A percentile compares a stretch with the other conserved stretches of the same genome.
Evolutionary conservation across 176 grass and related monocot species (phyloP).

Genomic region (Carex cristatella): DNA sequence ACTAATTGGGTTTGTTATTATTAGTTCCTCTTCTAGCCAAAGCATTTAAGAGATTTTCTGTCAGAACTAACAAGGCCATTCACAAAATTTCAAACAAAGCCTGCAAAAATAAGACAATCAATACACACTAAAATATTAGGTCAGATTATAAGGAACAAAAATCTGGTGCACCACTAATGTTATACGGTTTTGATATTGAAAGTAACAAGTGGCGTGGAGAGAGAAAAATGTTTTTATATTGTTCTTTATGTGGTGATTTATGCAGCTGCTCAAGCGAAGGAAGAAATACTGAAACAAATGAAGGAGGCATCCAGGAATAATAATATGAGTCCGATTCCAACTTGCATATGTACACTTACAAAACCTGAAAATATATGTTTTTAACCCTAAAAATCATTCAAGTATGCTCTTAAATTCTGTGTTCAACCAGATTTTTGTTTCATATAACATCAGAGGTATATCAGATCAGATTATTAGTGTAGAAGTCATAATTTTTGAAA

Average conservation of each 20-base stretch:
- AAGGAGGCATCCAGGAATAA: conserved; percentile 11
- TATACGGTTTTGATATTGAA: background rate
- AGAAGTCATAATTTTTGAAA: no score
- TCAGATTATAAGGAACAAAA: no score
- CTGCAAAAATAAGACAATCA: no score
- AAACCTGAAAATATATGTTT: background rate
- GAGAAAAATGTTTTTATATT: background rate
- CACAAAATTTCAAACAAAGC: conserved; percentile 8
- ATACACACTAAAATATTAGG: no score
- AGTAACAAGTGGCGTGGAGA: background rate
- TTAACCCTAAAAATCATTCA: background rate
- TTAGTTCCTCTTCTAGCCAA: background rate
- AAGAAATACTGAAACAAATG: background rate
- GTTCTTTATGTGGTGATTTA: background rate
- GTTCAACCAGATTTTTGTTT: background rate
- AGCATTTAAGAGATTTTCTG: conserved; percentile 7
- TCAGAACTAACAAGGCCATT: conserved; percentile 6
- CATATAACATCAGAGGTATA: background rate
- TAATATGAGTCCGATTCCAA: conserved; percentile 8
- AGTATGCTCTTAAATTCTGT: background rate
- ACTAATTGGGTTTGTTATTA: conserved; percentile 4
- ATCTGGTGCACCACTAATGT: no score
- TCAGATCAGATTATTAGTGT: no score
- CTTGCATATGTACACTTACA: background rate
- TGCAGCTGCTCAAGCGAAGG: conserved; percentile 20